phyloP scores from a whole-genome alignment of 2,329 filamentous ascomycete species.

The Monosporascus cannonballus region DNA sequence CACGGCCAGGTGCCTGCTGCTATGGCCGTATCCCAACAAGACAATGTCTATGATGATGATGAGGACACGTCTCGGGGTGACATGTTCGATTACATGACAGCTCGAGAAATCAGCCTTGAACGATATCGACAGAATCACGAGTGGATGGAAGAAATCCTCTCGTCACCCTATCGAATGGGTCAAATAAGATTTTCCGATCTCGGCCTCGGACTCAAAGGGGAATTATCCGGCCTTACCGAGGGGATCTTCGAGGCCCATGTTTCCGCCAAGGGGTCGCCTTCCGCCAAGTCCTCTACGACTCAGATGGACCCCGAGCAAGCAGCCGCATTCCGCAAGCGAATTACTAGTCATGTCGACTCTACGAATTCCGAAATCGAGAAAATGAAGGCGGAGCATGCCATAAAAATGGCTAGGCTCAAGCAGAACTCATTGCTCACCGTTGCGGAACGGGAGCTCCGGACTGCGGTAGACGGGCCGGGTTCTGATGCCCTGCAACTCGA shows the following conservation, averaged over 20 bases:
- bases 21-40: conserved; percentile 32
- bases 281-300: conserved; percentile 53
- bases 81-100: conserved; percentile 82
- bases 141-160: conserved; percentile 97
- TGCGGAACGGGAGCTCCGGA: conserved; percentile 71
- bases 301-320: conserved; percentile 70
- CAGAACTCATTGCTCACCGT: conserved; percentile 62
- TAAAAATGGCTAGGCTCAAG: conserved; percentile 68
- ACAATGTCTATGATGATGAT: conserved; percentile 67
- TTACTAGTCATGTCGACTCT: conserved; percentile 63
- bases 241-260: conserved; percentile 70
- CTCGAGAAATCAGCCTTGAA: conserved; percentile 78
- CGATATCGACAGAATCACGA: conserved; percentile 94
- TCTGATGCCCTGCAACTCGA: conserved; percentile 60
- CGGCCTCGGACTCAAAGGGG: conserved; percentile 77
- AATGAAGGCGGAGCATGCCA: conserved; percentile 74
- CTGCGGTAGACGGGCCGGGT: conserved; percentile 54
- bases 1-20: conserved; percentile 31
- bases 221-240: conserved; percentile 73
- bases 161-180: conserved; percentile 77
- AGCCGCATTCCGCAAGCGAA: conserved; percentile 76
- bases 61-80: conserved; percentile 86
- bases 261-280: conserved; percentile 38
- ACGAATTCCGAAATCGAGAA: conserved; percentile 77
- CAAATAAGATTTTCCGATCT: conserved; percentile 86